Evolutionary conservation across 345 rosid species (phyloP).

Genomic region (Lepidium africanum): DNA sequence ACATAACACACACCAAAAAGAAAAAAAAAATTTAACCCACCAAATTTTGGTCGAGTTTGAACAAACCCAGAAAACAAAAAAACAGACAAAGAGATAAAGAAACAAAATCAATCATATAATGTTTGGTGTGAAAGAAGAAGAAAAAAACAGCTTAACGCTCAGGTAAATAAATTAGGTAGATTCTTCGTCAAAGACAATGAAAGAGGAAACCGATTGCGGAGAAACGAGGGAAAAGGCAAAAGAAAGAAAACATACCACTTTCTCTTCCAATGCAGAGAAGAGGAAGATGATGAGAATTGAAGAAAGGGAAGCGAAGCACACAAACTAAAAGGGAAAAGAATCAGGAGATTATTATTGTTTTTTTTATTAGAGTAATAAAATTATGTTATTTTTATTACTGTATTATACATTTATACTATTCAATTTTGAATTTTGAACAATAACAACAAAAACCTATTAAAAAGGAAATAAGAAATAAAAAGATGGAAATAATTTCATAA

Average conservation of each 20-base stretch:
- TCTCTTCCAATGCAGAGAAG: neutral
- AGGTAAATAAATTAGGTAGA: neutral
- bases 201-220: constrained; percentile 21
- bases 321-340: constrained; percentile 20
- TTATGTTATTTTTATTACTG: neutral
- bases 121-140: constrained; percentile 8
- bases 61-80: neutral
- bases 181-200: constrained; percentile 4
- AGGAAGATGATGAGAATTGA: constrained; percentile 6
- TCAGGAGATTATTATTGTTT: constrained; percentile 3
- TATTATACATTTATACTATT: neutral
- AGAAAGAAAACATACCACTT: constrained; percentile 5
- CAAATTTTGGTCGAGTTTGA: constrained; percentile 1
- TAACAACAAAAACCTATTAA: no score
- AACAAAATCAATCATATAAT: constrained; percentile 12
- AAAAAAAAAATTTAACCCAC: neutral
- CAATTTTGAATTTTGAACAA: no score
- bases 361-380: neutral
- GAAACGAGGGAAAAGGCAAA: constrained; percentile 1
- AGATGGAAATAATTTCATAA: no score
- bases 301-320: constrained; percentile 22
- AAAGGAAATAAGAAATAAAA: no score
- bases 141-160: neutral
- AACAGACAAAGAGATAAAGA: neutral
- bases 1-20: neutral